phyloP scores from a whole-genome alignment of 2,329 filamentous ascomycete genomes.

The Fusarium haematococcum region DNA sequence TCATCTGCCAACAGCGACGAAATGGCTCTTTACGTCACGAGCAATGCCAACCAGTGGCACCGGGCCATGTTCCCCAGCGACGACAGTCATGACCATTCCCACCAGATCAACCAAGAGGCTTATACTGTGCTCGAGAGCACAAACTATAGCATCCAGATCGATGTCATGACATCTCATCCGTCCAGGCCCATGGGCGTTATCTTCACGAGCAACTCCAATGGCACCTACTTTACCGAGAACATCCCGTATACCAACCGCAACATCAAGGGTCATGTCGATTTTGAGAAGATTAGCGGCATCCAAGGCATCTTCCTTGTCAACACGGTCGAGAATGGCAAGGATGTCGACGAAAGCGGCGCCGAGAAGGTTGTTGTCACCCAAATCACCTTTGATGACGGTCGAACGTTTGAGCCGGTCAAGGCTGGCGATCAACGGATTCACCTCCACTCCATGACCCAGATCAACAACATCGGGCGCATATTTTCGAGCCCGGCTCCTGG shows the following conservation, averaged over 20 bases:
- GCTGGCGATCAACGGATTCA: constrained; percentile 78
- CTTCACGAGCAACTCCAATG: constrained; percentile 97
- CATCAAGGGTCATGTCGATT: constrained; percentile 81
- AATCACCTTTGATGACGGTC: constrained; percentile 96
- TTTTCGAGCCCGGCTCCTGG: constrained; percentile 96
- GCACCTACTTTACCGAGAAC: constrained; percentile 94
- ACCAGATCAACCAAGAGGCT: constrained; percentile 78
- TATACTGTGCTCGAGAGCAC: constrained; percentile 97
- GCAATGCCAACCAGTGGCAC: constrained; percentile 88
- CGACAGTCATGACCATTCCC: constrained; percentile 79
- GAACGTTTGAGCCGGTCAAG: constrained; percentile 82
- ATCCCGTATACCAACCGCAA: constrained; percentile 93
- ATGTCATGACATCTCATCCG: constrained; percentile 80
- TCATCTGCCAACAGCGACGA: constrained; percentile 85
- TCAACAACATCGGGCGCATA: constrained; percentile 84
- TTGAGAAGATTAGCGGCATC: constrained; percentile 91
- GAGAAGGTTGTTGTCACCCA: constrained; percentile 79
- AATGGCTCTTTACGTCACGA: constrained; percentile 89
- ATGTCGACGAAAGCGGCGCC: constrained; percentile 68
- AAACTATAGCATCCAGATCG: constrained; percentile 97
- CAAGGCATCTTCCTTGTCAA: constrained; percentile 95
- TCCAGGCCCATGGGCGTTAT: constrained; percentile 84
- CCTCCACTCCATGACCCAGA: constrained; percentile 90
- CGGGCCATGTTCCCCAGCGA: constrained; percentile 87
- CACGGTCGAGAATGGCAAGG: constrained; percentile 85